A percentile compares a stretch with the other conserved stretches of the same genome.
Evolutionary conservation across 2,329 filamentous ascomycete species (phyloP).

Genomic region (Stagonosporopsis rhizophila): DNA sequence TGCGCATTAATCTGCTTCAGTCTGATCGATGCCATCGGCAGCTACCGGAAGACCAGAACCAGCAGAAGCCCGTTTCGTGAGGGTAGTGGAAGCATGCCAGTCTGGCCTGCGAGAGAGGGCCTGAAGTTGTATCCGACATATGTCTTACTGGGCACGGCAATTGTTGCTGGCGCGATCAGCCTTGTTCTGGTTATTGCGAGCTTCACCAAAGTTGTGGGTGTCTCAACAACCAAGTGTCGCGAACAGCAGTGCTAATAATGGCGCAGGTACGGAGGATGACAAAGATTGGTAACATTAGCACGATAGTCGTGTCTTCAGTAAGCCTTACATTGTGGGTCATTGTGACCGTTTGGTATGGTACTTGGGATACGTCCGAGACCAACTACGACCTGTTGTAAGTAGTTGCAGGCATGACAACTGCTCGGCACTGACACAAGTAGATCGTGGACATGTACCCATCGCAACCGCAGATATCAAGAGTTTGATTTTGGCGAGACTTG

Average conservation of each 20-base stretch:
- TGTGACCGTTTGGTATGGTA: constrained; percentile 29
- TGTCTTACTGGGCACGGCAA: constrained; percentile 20
- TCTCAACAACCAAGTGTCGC: not conserved
- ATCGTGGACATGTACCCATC: constrained; percentile 30
- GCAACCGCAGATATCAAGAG: constrained; percentile 20
- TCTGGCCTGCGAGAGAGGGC: constrained; percentile 23
- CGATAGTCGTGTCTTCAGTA: constrained; percentile 21
- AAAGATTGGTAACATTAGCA: constrained; percentile 27
- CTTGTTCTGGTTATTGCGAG: constrained; percentile 25
- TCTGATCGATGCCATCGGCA: constrained; percentile 17
- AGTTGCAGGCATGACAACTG: not conserved
- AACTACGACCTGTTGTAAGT: constrained; percentile 30
- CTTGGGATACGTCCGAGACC: constrained; percentile 29
- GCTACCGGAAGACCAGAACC: constrained; percentile 20
- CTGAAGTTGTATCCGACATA: constrained; percentile 27
- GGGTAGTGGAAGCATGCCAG: constrained; percentile 26
- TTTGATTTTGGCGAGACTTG: constrained; percentile 25
- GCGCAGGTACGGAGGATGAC: constrained; percentile 28
- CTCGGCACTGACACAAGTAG: constrained; percentile 6
- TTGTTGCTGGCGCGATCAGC: constrained; percentile 21
- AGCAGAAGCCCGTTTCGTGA: constrained; percentile 21
- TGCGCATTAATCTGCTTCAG: constrained; percentile 19
- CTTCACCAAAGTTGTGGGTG: constrained; percentile 24
- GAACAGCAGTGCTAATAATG: not conserved
- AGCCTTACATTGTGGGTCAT: constrained; percentile 26